Evolutionary conservation across 2,329 filamentous ascomycete genomes (phyloP), one percentile per base, ranked within the genome.

Genomic region (Fusarium denticulatum): DNA sequence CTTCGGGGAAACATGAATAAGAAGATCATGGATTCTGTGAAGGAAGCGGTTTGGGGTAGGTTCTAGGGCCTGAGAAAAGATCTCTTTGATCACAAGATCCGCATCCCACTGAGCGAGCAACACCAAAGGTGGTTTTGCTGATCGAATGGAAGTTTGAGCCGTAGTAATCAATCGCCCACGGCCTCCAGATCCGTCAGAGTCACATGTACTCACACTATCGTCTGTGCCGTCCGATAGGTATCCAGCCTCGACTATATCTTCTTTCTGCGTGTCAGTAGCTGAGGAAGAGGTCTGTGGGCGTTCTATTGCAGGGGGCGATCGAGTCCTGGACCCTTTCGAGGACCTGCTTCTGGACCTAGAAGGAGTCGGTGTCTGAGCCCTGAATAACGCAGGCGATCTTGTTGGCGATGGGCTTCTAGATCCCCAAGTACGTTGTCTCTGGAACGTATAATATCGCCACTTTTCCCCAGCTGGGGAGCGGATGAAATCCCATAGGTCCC

Each of bases 51-150:
- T 58, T 6, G 64, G 56, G 11, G 40, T 43, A 6, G 40, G 47
- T 18, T 74, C 43, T 7, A 68, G 50, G 6, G 61, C 47, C 11
- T 47, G 56, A 14, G 56, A 49, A 20, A 74, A 74, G 9, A 74
- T 10, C 32, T 64, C 69, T 37, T 52, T 66, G n/a, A 75, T 61
- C 11, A 74, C 65, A 24, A 32, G 30, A 24, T 65, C 56, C 8
- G 67, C 58, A 34, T 74, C 72, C 72, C 73, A 75, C 47, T 74
- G 63, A 49, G 66, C 65, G 36, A 75, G 49, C 10, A 74, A 40
- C 9, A 71, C 43, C 42, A 74, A 55, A 10, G 73, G 71, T 7
- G 70, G 71, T 30, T 74, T 73, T 16, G 70, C 46, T 14, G 28
- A 55, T 15, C n/a, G 24, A 43, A 37, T 30, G 11, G 24, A 5